Evolutionary conservation across 352 stramenopile genomes (phyloP).

Genomic region (Phytophthora cactorum): DNA sequence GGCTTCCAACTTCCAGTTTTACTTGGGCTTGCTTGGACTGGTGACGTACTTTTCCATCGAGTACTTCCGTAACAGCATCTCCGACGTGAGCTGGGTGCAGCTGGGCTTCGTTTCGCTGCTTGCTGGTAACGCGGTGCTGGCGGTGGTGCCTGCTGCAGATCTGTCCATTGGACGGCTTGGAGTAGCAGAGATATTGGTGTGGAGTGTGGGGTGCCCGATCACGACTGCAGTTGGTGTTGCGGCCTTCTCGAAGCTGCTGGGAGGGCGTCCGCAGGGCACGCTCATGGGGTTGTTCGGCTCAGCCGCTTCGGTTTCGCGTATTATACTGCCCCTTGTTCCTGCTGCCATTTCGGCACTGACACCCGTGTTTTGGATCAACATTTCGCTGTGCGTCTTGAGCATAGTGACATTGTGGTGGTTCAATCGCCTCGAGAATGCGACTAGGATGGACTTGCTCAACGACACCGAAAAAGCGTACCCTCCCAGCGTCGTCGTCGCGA

Average conservation of each 20-base stretch:
- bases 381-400: constrained; percentile 57
- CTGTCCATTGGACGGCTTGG: constrained; percentile 50
- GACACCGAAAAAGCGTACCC: constrained; percentile 42
- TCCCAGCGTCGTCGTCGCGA: constrained; percentile 17
- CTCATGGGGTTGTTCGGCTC: constrained; percentile 78
- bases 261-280: constrained; percentile 65
- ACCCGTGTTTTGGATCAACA: constrained; percentile 75
- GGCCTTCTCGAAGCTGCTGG: constrained; percentile 74
- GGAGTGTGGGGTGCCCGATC: constrained; percentile 77
- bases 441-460: constrained; percentile 45
- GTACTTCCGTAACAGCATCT: constrained; percentile 64
- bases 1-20: constrained; percentile 82
- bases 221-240: constrained; percentile 71
- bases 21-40: constrained; percentile 68
- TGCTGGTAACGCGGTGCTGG: constrained; percentile 61
- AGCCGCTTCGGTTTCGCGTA: constrained; percentile 72
- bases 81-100: constrained; percentile 68
- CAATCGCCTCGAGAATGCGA: constrained; percentile 45
- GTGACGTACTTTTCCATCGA: constrained; percentile 79
- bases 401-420: constrained; percentile 71
- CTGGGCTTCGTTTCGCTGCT: constrained; percentile 64
- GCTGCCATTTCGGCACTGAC: constrained; percentile 63
- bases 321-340: constrained; percentile 69
- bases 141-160: constrained; percentile 37
- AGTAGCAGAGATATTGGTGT: constrained; percentile 64